Percentiles rank a stretch among this genome's conserved stretches.
Evolutionary conservation across 164 flowering plant species (phyloP).

Genomic region (Santalum album): DNA sequence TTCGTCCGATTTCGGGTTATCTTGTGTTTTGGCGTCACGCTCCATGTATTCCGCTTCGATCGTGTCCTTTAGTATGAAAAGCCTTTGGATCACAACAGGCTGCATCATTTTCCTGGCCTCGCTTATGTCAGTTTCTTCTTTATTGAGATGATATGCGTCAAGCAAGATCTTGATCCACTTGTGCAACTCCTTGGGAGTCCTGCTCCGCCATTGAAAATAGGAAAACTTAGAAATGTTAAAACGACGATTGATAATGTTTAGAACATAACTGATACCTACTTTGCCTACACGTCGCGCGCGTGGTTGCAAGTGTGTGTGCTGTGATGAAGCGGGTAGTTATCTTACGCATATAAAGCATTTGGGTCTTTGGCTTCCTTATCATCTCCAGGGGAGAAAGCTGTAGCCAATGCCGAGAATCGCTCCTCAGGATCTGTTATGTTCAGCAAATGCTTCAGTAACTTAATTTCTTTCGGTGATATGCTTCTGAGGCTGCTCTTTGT

Average conservation of each 20-base stretch:
- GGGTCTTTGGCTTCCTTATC: slow-evolving; percentile 58
- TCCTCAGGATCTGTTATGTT: slow-evolving; percentile 95
- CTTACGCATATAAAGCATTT: slow-evolving; percentile 69
- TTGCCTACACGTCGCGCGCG: too few species aligned
- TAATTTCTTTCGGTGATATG: slow-evolving; percentile 87
- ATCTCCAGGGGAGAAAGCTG: slow-evolving; percentile 82
- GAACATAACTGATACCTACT: too few species aligned
- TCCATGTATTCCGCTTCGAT: slow-evolving; percentile 76
- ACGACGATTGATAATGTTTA: too few species aligned
- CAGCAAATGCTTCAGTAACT: slow-evolving; percentile 75
- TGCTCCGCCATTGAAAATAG: slow-evolving; percentile 38
- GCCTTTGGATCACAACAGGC: slow-evolving; percentile 79
- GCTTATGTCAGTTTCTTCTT: slow-evolving; percentile 79
- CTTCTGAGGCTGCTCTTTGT: slow-evolving; percentile 83
- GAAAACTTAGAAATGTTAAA: too few species aligned
- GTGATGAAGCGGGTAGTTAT: not conserved
- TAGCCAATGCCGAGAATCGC: slow-evolving; percentile 84
- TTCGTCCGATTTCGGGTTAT: slow-evolving; percentile 22
- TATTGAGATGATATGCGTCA: slow-evolving; percentile 71
- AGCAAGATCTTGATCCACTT: slow-evolving; percentile 92
- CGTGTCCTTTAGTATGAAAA: slow-evolving; percentile 73
- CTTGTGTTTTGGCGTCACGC: slow-evolving; percentile 15
- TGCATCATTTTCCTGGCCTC: slow-evolving; percentile 70
- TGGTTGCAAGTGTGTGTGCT: too few species aligned
- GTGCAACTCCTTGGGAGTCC: slow-evolving; percentile 85